A percentile compares a stretch with the other conserved stretches of the same genome.
Evolutionary conservation across 176 grass and related monocot genomes (phyloP).

Genomic region (Typha latifolia): DNA sequence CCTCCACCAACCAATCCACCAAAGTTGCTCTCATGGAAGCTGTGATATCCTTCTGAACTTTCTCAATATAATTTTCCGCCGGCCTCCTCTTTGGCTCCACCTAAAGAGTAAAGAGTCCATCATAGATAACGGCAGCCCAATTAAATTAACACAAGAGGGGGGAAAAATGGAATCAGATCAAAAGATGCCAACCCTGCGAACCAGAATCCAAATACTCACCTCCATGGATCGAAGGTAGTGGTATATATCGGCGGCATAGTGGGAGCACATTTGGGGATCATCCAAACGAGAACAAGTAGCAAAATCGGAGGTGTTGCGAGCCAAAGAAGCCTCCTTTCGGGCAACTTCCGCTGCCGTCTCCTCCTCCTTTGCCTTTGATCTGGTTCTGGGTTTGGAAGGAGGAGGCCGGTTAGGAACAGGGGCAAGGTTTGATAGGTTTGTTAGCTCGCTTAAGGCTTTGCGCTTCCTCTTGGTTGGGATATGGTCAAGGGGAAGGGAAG

Average conservation of each 20-base stretch:
- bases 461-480: conserved; percentile 3
- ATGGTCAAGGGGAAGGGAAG: not conserved
- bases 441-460: not conserved
- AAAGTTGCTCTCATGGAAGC: conserved; percentile 35
- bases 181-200: not conserved
- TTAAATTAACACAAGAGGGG: not conserved
- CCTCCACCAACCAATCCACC: conserved; percentile 50
- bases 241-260: conserved; percentile 24
- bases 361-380: not conserved
- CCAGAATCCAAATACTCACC: conserved; percentile 21
- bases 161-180: not conserved
- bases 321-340: not conserved
- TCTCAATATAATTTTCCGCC: conserved; percentile 19
- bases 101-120: conserved; percentile 22
- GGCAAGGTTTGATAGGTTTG: not conserved
- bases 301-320: not conserved
- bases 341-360: not conserved
- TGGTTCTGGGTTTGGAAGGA: conserved; percentile 9
- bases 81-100: conserved; percentile 35
- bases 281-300: not conserved
- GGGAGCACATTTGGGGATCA: not conserved
- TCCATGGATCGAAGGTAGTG: conserved; percentile 33
- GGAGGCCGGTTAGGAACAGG: not conserved
- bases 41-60: conserved; percentile 30
- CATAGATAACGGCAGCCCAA: not conserved